Evolutionary conservation across 495 filamentous ascomycete genomes (phyloP).

Genomic region (Aspergillus panamensis): DNA sequence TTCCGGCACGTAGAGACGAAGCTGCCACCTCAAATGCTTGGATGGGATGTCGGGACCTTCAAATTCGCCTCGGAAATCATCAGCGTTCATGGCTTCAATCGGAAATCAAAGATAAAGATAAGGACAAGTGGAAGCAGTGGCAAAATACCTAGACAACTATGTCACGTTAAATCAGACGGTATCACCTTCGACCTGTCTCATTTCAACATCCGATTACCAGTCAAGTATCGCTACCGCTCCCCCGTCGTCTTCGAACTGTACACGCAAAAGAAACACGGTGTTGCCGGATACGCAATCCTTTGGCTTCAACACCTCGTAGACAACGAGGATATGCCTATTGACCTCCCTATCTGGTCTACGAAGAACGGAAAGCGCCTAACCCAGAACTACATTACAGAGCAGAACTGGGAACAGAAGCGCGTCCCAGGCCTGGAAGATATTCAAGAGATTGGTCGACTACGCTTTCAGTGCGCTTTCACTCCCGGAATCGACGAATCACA

Average conservation of each 20-base stretch:
- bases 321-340: conserved; percentile 67
- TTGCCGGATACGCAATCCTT: conserved; percentile 70
- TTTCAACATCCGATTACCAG: conserved; percentile 68
- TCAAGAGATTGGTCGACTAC: conserved; percentile 72
- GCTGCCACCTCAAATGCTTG: conserved; percentile 74
- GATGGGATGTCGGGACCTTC: conserved; percentile 93
- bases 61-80: conserved; percentile 72
- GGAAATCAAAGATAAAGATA: conserved; percentile 63
- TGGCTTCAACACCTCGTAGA: conserved; percentile 87
- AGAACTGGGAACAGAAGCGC: conserved; percentile 55
- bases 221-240: conserved; percentile 83
- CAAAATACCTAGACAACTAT: conserved; percentile 56
- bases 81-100: conserved; percentile 54
- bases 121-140: conserved; percentile 82
- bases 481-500: conserved; percentile 90
- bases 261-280: conserved; percentile 58
- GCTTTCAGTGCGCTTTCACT: conserved; percentile 77
- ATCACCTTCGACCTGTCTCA: conserved; percentile 66
- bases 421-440: conserved; percentile 67
- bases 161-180: conserved; percentile 56
- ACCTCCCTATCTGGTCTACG: conserved; percentile 84
- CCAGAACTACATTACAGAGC: conserved; percentile 85
- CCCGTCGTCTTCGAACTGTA: conserved; percentile 89
- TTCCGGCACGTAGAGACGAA: conserved; percentile 83
- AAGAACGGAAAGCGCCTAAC: conserved; percentile 67